phyloP scores from a whole-genome alignment of 768 basidiomycete genomes.

The Cystofilobasidium bisporidii region DNA sequence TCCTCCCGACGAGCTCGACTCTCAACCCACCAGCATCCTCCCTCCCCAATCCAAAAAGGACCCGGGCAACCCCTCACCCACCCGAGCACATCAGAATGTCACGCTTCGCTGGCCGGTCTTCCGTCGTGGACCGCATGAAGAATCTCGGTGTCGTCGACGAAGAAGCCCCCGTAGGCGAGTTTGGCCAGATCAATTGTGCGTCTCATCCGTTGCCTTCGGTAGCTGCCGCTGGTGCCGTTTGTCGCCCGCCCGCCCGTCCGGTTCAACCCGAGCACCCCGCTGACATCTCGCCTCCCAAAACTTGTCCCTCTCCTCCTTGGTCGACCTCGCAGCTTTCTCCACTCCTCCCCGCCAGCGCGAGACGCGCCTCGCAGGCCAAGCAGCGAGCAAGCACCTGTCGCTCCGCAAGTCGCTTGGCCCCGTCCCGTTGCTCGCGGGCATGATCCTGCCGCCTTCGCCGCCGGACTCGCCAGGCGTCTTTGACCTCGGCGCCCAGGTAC shows the following conservation, averaged over 20 bases:
- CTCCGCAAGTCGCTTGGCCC: background rate
- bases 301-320: too few species aligned
- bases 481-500: background rate
- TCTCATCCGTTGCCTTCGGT: background rate
- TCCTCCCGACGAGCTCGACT: too few species aligned
- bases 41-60: background rate
- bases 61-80: too few species aligned
- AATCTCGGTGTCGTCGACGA: background rate
- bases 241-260: background rate
- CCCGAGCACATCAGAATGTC: too few species aligned
- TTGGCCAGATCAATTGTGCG: conserved; percentile 3
- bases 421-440: background rate
- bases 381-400: background rate
- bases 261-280: background rate
- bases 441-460: background rate
- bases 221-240: background rate
- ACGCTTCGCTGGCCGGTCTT: background rate
- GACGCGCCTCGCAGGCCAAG: background rate
- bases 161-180: background rate
- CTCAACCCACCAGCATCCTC: too few species aligned
- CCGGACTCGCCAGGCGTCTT: background rate
- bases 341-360: too few species aligned
- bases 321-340: too few species aligned
- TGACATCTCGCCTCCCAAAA: background rate
- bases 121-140: background rate